These are phyloP conservation scores for Scedosporium apiospermum DNA, from an alignment of 2,329 filamentous ascomycete species.

Conservation along the genomic window DNA sequence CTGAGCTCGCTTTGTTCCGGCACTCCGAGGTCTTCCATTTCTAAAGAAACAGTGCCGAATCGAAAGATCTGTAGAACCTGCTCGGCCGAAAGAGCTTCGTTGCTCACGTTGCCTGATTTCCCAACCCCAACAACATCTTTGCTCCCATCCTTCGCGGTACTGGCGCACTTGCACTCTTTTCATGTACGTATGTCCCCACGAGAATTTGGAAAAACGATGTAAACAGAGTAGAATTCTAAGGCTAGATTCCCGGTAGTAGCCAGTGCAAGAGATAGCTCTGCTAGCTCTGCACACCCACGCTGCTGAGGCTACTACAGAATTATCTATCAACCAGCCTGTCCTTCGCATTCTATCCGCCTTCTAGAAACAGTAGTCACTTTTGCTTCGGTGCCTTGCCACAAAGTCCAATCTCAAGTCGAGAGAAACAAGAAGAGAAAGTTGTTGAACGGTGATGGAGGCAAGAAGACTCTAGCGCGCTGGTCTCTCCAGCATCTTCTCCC, in stretches of 20 bases:
- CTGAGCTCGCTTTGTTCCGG: neutral
- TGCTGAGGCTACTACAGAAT: neutral
- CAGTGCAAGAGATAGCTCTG: neutral
- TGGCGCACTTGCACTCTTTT: neutral
- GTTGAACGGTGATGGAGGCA: neutral
- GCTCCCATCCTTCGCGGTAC: no score
- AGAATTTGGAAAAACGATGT: no score
- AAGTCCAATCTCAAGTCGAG: neutral
- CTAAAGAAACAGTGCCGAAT: no score
- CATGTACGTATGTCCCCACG: neutral
- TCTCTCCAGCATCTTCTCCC: neutral
- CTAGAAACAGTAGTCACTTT: neutral
- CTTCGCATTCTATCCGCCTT: neutral
- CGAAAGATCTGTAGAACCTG: no score
- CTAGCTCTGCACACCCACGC: neutral
- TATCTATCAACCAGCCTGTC: neutral
- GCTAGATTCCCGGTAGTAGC: neutral
- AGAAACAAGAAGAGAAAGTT: neutral
- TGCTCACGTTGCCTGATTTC: neutral
- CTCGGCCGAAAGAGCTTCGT: neutral
- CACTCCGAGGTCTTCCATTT: no score
- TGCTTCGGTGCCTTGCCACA: neutral
- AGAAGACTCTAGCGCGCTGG: neutral
- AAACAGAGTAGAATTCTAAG: no score
- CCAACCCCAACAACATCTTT: neutral